These are phyloP conservation scores for Lathyrus aphaca DNA, from an alignment of 306 rosid genomes.

Conservation along the genomic window DNA sequence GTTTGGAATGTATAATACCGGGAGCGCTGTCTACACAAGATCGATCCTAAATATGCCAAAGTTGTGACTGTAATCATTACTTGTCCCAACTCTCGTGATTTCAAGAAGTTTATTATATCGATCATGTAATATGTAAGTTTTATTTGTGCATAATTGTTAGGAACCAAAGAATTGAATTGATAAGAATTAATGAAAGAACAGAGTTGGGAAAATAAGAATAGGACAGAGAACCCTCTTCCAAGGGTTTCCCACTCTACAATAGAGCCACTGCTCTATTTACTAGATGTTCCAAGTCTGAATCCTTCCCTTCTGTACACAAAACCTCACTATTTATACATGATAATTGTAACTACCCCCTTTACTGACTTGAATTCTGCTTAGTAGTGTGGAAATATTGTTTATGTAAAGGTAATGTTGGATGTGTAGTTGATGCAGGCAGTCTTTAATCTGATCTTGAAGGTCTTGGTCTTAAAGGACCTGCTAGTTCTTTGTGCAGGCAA, in stretches of 20 bases:
- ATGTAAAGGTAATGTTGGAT: slow-evolving; percentile 30
- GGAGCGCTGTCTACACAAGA: slow-evolving; percentile 15
- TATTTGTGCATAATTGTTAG: slow-evolving; percentile 1
- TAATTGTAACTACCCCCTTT: not conserved
- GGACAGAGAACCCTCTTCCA: not conserved
- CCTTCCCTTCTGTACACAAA: not conserved
- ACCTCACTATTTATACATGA: not conserved
- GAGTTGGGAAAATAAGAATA: not conserved
- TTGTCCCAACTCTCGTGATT: slow-evolving; percentile 15
- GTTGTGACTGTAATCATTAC: slow-evolving; percentile 2
- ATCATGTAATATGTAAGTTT: slow-evolving; percentile 15
- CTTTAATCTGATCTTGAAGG: slow-evolving; percentile 19
- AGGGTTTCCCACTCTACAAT: slow-evolving; percentile 6
- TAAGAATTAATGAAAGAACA: not conserved
- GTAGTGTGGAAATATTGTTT: slow-evolving; percentile 17
- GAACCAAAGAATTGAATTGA: not conserved
- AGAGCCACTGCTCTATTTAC: slow-evolving; percentile 1
- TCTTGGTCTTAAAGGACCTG: slow-evolving; percentile 28
- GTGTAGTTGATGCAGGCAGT: slow-evolving; percentile 29
- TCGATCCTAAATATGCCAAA: slow-evolving; percentile 16
- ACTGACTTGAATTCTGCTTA: slow-evolving; percentile 8
- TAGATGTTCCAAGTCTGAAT: not conserved
- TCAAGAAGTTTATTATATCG: slow-evolving; percentile 30
- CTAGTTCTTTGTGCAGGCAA: slow-evolving; percentile 20
- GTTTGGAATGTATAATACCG: slow-evolving; percentile 1